Evolutionary conservation across 2,329 filamentous ascomycete genomes (phyloP).

Genomic region (Trichophyton schoenleinii): DNA sequence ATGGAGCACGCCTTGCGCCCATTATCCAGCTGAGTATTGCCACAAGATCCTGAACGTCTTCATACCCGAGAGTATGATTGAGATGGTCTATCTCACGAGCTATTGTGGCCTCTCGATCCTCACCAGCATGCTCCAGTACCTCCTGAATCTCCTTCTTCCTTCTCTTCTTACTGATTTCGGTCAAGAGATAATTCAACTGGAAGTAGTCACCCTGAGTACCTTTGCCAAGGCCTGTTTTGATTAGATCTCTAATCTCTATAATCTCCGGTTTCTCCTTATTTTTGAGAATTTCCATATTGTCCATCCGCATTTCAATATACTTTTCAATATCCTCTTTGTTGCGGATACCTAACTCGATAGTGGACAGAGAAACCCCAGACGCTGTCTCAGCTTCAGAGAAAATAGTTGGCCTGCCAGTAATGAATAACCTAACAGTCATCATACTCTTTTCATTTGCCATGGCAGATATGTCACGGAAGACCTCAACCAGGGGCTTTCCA

Average conservation of each 20-base stretch:
- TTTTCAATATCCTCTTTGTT: slow-evolving; percentile 17
- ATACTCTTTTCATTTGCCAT: slow-evolving; percentile 9
- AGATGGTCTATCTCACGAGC: slow-evolving; percentile 17
- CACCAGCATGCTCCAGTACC: slow-evolving; percentile 17
- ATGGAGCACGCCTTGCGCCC: slow-evolving; percentile 13
- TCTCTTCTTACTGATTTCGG: slow-evolving; percentile 19
- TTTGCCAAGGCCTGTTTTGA: slow-evolving; percentile 14
- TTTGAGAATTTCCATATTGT: slow-evolving; percentile 18
- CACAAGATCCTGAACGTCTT: slow-evolving; percentile 21
- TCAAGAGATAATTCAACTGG: slow-evolving; percentile 17
- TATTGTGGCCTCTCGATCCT: slow-evolving; percentile 18
- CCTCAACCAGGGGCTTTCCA: slow-evolving; percentile 15
- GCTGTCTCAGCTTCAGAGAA: slow-evolving; percentile 14
- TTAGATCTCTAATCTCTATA: slow-evolving; percentile 14
- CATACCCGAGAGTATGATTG: slow-evolving; percentile 15
- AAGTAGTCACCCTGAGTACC: slow-evolving; percentile 19
- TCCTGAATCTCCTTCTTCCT: slow-evolving; percentile 19
- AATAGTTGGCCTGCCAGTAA: slow-evolving; percentile 14
- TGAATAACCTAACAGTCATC: slow-evolving; percentile 15
- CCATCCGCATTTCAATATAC: slow-evolving; percentile 18
- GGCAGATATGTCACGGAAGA: slow-evolving; percentile 13
- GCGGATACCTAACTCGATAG: slow-evolving; percentile 14
- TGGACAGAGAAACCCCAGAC: slow-evolving; percentile 8
- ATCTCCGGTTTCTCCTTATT: slow-evolving; percentile 14
- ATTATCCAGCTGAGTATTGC: slow-evolving; percentile 20